Evolutionary conservation across 495 filamentous ascomycete species (phyloP), one percentile per base, ranked within the genome.

Genomic region (Parathielavia appendiculata): DNA sequence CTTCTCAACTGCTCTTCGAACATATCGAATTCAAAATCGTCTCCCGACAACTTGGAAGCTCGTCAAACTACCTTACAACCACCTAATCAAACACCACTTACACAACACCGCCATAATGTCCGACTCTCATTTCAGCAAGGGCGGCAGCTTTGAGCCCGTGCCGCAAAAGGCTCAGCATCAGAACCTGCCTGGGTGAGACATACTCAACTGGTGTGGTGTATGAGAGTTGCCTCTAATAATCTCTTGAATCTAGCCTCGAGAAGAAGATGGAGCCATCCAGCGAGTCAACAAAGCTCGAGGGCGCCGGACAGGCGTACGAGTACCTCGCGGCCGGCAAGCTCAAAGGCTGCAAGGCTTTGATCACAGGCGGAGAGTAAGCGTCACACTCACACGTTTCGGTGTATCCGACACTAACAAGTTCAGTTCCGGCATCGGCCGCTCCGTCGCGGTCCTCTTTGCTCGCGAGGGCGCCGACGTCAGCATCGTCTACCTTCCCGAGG

Each of bases 401-500:
- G 39, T 1, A 11, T 43, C 11, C 32, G 32, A 8, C 4, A 38
- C 39, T 51, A 32, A 43, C 32, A 10, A 1, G 8, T 4, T 8
- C 46, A 79, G 77, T 54, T 81, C 78, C 2, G 79, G 75, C 22
- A 82, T 82, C 34, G 81, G 79, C 35, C 76, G 80, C 6, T 69
- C 79, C 0, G 73, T 84, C 11, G 83, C 81, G 1, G 75, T 79
- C 10, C 70, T 85, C 7, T 81, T 79, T 69, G 81, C 81, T 0
- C 71, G 76, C 38, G 82, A 85, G 60, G 81, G 80, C 4, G 75
- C 77, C 47, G 79, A 84, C 62, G 68, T 81, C 48, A 78, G 72
- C 2, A 82, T 85, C 51, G 73, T 76, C 9, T 81, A 83, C 54
- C 73, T 82, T 1, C 80, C 80, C 16, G 73, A 77, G 30, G 79